Conservation (phyloP, 1,284 basidiomycete species). For the Amanita bisporigera region DNA sequence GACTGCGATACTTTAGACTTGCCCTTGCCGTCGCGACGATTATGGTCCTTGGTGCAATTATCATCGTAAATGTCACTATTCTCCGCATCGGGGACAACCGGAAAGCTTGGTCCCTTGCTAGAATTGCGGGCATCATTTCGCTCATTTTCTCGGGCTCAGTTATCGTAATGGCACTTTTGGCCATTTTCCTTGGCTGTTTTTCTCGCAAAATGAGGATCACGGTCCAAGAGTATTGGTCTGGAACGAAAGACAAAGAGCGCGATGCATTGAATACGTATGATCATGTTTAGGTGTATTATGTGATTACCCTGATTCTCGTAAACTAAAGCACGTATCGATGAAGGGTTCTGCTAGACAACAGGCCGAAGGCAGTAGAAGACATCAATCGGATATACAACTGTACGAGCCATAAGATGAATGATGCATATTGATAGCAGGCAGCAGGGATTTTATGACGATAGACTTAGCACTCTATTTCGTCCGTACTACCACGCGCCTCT, state of each 20-base stretch:
- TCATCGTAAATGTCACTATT: conserved; percentile 2
- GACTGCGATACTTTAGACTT: neutral
- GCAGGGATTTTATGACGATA: no score
- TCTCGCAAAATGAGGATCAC: neutral
- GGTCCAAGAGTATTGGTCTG: neutral
- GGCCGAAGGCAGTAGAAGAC: no score
- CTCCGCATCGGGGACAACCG: neutral
- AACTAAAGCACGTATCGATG: no score
- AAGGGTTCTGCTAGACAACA: no score
- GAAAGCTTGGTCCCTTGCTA: neutral
- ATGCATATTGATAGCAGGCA: no score
- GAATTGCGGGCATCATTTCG: neutral
- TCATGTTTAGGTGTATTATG: neutral
- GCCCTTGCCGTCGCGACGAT: neutral
- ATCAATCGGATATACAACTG: no score
- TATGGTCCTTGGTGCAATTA: conserved; percentile 1
- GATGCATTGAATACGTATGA: neutral
- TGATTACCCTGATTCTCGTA: no score
- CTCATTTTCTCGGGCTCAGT: neutral
- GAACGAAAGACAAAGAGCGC: neutral
- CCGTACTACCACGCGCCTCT: no score
- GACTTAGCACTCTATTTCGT: no score
- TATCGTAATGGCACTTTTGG: neutral
- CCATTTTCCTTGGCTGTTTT: neutral
- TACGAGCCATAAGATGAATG: no score